phyloP scores from a whole-genome alignment of 495 filamentous ascomycete species.

The Aspergillus haitiensis region DNA sequence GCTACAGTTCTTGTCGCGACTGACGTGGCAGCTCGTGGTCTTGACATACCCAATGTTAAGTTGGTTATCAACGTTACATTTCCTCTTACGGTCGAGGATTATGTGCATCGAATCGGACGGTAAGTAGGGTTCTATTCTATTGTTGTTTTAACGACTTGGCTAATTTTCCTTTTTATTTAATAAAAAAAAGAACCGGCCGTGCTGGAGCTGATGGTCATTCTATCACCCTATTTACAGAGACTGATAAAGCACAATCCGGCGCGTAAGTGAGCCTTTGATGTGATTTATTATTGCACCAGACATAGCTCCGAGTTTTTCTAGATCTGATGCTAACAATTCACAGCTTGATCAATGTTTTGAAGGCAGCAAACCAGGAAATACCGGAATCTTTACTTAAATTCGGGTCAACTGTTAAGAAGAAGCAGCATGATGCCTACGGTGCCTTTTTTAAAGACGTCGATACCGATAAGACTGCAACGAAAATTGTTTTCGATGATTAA shows the following conservation, averaged over 20 bases:
- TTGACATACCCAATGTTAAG: slow-evolving; percentile 93
- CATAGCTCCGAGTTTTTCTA: slow-evolving; percentile 22
- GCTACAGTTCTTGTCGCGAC: slow-evolving; percentile 97
- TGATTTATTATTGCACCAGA: not conserved
- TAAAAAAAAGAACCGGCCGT: slow-evolving; percentile 80
- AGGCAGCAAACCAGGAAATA: slow-evolving; percentile 81
- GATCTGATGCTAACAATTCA: slow-evolving; percentile 13
- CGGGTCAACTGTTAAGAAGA: slow-evolving; percentile 98
- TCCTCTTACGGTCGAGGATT: slow-evolving; percentile 73
- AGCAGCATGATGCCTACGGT: slow-evolving; percentile 89
- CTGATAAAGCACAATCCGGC: slow-evolving; percentile 85
- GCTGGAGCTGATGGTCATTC: slow-evolving; percentile 84
- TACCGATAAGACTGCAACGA: slow-evolving; percentile 77
- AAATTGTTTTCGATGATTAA: slow-evolving; percentile 86
- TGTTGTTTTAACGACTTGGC: not conserved
- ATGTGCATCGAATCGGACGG: slow-evolving; percentile 93
- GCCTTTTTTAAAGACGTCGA: slow-evolving; percentile 85
- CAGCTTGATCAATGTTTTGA: slow-evolving; percentile 86
- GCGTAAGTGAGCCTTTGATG: slow-evolving; percentile 56
- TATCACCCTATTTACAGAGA: slow-evolving; percentile 89
- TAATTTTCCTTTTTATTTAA: not conserved
- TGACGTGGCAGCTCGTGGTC: slow-evolving; percentile 93
- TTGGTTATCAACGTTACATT: slow-evolving; percentile 86
- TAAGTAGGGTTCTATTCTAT: slow-evolving; percentile 18
- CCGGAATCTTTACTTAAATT: slow-evolving; percentile 89